Conservation (phyloP, 192 early-diverging fungal species). For the Diversispora epigaea region DNA sequence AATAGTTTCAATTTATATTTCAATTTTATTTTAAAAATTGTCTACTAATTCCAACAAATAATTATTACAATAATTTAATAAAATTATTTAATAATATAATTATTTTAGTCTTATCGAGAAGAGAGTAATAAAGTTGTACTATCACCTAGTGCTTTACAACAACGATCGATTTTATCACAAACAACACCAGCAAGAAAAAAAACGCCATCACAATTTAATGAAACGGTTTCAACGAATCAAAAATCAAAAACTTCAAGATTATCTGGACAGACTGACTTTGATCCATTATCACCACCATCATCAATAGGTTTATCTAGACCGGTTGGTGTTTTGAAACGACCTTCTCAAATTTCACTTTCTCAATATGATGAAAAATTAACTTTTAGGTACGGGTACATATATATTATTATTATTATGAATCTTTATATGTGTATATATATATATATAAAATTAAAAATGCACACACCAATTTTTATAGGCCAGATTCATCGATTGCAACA, state of each 20-base stretch:
- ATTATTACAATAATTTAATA: not conserved
- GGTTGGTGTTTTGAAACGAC: conserved; percentile 15
- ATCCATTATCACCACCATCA: not conserved
- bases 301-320: not conserved
- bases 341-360: conserved; percentile 13
- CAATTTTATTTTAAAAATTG: no score
- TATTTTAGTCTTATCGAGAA: not conserved
- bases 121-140: not conserved
- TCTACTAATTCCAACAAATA: no score
- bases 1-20: not conserved
- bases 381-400: not conserved
- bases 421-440: not conserved
- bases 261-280: not conserved
- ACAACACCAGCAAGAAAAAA: conserved; percentile 20
- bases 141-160: not conserved
- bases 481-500: conserved; percentile 24
- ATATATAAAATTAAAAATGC: not conserved
- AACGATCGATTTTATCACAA: conserved; percentile 22
- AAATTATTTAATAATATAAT: not conserved
- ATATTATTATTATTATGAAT: not conserved
- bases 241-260: not conserved
- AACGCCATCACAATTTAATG: not conserved
- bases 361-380: conserved; percentile 19
- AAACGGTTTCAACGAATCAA: not conserved
- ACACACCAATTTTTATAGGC: no score